Conservation (phyloP, 371 early-diverging fungal species). For the Aphelidium insulamus region DNA sequence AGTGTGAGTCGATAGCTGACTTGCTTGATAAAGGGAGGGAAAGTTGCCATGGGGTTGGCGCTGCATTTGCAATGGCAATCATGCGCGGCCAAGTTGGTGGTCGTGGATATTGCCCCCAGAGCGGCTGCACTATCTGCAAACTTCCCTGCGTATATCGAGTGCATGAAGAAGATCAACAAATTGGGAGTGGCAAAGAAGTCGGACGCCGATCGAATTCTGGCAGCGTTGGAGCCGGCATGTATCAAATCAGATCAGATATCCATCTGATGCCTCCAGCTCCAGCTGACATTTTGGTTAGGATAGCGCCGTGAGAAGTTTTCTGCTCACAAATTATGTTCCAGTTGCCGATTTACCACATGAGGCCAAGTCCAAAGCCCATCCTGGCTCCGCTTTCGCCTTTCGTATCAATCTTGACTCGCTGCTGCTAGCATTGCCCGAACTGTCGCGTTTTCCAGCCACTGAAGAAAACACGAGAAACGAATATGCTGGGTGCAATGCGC, state of each 20-base stretch:
- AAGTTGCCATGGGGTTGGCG: slow-evolving; percentile 63
- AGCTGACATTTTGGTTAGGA: no score
- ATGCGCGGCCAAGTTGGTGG: slow-evolving; percentile 45
- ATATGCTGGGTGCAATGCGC: no score
- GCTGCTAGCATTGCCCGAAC: slow-evolving; percentile 1
- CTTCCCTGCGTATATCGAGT: slow-evolving; percentile 30
- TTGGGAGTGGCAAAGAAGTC: slow-evolving; percentile 25
- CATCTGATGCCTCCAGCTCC: no score
- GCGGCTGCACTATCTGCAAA: slow-evolving; percentile 18
- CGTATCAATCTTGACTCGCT: slow-evolving; percentile 4
- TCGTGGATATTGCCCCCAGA: slow-evolving; percentile 69
- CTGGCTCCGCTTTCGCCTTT: background rate
- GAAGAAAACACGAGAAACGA: background rate
- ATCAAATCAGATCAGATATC: no score
- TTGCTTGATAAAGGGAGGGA: slow-evolving; percentile 50
- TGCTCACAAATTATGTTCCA: slow-evolving; percentile 6
- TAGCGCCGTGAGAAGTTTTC: no score
- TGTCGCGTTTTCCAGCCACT: slow-evolving; percentile 4
- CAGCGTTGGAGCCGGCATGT: no score
- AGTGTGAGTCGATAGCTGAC: background rate
- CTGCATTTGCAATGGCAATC: slow-evolving; percentile 20
- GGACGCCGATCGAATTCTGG: slow-evolving; percentile 51
- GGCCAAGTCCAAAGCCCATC: background rate
- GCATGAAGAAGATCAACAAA: slow-evolving; percentile 42
- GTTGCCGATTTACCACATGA: slow-evolving; percentile 2